These are phyloP conservation scores for carrot (Daucus carota) DNA, from an alignment of 129 eudicot genomes.

Conservation along the genomic window DNA sequence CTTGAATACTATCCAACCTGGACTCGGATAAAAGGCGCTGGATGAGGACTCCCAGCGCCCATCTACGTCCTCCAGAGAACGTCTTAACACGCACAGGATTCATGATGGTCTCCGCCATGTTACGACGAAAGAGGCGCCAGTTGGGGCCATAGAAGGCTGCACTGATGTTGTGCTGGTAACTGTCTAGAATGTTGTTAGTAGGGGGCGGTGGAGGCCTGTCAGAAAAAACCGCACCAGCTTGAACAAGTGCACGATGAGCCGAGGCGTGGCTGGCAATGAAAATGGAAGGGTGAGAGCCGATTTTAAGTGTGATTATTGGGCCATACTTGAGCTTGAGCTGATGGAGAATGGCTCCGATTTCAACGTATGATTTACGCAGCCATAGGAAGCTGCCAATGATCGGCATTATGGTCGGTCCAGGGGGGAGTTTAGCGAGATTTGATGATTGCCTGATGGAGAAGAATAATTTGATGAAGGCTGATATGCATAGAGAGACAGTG, in stretches of 20 bases:
- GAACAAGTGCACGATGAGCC: conserved; percentile 11
- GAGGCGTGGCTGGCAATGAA: conserved; percentile 9
- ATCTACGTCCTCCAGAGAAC: background rate
- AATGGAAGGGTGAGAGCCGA: background rate
- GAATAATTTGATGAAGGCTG: background rate
- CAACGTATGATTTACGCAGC: background rate
- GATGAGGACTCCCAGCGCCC: background rate
- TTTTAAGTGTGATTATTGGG: conserved; percentile 9
- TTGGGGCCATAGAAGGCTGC: background rate
- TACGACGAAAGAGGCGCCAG: conserved; percentile 3
- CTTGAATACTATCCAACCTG: background rate
- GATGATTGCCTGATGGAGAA: background rate
- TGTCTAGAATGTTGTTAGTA: background rate
- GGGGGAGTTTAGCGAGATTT: background rate
- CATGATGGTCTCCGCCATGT: background rate
- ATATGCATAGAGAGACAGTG: background rate
- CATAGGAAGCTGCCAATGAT: background rate
- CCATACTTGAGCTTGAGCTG: conserved; percentile 19
- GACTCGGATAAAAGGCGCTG: background rate
- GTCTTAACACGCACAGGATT: background rate
- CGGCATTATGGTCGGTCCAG: background rate
- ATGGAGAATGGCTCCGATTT: conserved; percentile 16
- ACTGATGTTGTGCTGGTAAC: background rate
- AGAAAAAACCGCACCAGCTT: conserved; percentile 5
- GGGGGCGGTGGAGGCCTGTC: background rate